Conservation (phyloP, 2,329 filamentous ascomycete genomes). For the Penicillium decumbens region DNA sequence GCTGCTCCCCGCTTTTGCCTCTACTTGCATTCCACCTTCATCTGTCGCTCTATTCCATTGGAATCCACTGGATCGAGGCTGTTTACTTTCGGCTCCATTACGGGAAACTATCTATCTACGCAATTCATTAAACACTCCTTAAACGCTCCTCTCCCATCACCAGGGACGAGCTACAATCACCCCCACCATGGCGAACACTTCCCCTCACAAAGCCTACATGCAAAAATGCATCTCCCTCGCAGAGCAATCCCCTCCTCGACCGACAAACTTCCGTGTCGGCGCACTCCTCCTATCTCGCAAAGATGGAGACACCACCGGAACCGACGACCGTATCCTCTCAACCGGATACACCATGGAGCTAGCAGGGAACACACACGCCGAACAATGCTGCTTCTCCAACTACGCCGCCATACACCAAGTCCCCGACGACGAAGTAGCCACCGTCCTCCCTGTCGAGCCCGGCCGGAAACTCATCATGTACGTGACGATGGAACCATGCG, state of each 20-base stretch:
- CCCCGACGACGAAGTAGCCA: slow-evolving; percentile 32
- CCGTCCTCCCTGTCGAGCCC: slow-evolving; percentile 40
- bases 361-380: slow-evolving; percentile 89
- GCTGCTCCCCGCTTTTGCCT: slow-evolving; percentile 17
- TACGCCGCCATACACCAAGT: slow-evolving; percentile 36
- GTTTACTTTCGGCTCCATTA: background rate
- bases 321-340: slow-evolving; percentile 56
- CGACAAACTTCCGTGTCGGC: slow-evolving; percentile 90
- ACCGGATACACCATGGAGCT: slow-evolving; percentile 90
- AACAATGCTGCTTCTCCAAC: slow-evolving; percentile 86
- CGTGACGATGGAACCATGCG: slow-evolving; percentile 72
- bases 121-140: background rate
- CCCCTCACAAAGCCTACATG: slow-evolving; percentile 53
- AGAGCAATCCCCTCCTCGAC: slow-evolving; percentile 72
- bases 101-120: background rate
- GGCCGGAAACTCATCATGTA: slow-evolving; percentile 62
- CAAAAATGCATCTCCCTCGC: slow-evolving; percentile 70
- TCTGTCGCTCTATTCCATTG: background rate
- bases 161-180: background rate
- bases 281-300: slow-evolving; percentile 65
- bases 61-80: background rate
- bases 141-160: background rate
- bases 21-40: slow-evolving; percentile 2
- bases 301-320: slow-evolving; percentile 22
- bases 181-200: slow-evolving; percentile 20